Conservation (phyloP, 805 yeast species). For the Blastobotrys attinorum region DNA sequence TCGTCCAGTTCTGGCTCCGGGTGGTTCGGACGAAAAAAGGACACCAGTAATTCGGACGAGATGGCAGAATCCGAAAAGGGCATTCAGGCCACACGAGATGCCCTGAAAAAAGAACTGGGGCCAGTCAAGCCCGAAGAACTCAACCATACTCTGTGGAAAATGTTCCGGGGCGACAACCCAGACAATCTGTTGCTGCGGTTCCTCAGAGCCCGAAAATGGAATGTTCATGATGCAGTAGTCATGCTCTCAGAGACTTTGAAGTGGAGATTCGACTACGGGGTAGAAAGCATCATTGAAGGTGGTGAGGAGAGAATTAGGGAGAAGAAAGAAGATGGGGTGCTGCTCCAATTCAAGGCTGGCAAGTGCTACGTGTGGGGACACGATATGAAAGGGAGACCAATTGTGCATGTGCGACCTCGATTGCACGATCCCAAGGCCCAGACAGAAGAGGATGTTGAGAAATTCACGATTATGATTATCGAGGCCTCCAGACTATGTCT, state of each 20-base stretch:
- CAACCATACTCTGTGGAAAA: constrained; percentile 46
- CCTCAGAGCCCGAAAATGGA: constrained; percentile 82
- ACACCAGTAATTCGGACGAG: constrained; percentile 18
- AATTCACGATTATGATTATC: constrained; percentile 65
- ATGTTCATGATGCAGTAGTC: constrained; percentile 53
- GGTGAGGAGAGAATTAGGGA: constrained; percentile 60
- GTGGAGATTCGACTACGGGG: constrained; percentile 64
- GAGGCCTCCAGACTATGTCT: constrained; percentile 76
- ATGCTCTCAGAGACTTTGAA: constrained; percentile 68
- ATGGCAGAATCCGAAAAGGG: not conserved
- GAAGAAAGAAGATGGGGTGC: constrained; percentile 37
- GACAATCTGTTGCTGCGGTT: constrained; percentile 74
- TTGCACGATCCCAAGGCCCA: constrained; percentile 65
- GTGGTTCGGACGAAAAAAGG: constrained; percentile 22
- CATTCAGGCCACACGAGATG: constrained; percentile 13
- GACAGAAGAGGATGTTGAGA: constrained; percentile 61
- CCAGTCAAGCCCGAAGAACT: constrained; percentile 45
- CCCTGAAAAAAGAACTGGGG: constrained; percentile 42
- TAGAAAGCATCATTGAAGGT: constrained; percentile 52
- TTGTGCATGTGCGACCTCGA: constrained; percentile 73
- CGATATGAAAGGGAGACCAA: constrained; percentile 68
- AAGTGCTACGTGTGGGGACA: constrained; percentile 70
- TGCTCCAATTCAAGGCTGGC: constrained; percentile 49
- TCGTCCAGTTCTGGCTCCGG: constrained; percentile 18
- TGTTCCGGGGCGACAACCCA: constrained; percentile 68